phyloP scores from a whole-genome alignment of 176 grass and related monocot genomes.

The Typha latifolia region DNA sequence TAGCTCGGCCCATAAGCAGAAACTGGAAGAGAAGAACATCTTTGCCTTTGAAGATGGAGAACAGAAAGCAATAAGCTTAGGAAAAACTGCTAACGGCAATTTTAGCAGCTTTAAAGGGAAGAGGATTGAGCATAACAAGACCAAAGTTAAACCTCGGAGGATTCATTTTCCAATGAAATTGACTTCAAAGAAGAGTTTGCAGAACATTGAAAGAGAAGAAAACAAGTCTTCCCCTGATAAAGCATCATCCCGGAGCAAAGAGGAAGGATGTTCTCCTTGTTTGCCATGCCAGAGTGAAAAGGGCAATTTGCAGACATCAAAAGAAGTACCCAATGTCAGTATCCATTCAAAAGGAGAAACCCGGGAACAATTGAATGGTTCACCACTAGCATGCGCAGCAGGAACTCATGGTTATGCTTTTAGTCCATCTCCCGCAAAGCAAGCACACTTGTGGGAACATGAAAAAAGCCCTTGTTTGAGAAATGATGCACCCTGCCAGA shows the following conservation, averaged over 20 bases:
- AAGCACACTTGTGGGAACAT: conserved; percentile 33
- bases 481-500: conserved; percentile 22
- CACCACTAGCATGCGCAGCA: conserved; percentile 16
- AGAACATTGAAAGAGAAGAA: conserved; percentile 27
- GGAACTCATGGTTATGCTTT: conserved; percentile 8
- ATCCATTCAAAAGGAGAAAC: conserved; percentile 21
- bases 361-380: conserved; percentile 17
- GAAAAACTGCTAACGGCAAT: conserved; percentile 22
- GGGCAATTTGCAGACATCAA: conserved; percentile 13
- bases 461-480: conserved; percentile 27
- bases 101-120: conserved; percentile 35
- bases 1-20: conserved; percentile 40
- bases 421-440: conserved; percentile 31
- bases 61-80: conserved; percentile 25
- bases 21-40: conserved; percentile 27
- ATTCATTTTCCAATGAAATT: conserved; percentile 32
- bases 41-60: conserved; percentile 44
- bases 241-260: conserved; percentile 31
- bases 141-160: conserved; percentile 23
- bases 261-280: conserved; percentile 16
- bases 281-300: conserved; percentile 3
- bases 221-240: conserved; percentile 30
- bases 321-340: conserved; percentile 32
- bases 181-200: conserved; percentile 12
- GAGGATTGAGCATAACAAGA: conserved; percentile 14